Evolutionary conservation across 2,329 filamentous ascomycete species (phyloP).

Genomic region (Phialocephala sp.): DNA sequence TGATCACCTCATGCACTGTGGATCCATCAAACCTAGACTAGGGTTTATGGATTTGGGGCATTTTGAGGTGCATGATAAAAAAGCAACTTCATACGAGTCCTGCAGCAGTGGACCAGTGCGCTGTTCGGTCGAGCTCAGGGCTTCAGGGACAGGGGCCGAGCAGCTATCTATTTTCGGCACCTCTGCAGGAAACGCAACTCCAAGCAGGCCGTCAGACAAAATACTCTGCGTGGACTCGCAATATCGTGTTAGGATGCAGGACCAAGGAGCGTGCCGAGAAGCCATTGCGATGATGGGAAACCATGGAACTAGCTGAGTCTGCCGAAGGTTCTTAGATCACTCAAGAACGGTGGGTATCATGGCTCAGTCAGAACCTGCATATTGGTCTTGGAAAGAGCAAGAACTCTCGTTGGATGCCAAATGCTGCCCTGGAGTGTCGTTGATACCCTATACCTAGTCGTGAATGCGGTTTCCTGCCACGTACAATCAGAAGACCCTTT

Average conservation of each 20-base stretch:
- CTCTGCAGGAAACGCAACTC: background rate
- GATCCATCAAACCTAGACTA: conserved; percentile 2
- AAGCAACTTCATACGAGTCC: background rate
- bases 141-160: conserved; percentile 2
- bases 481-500: background rate
- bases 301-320: too few relatives aligned
- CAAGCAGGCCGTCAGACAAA: background rate
- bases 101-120: background rate
- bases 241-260: background rate
- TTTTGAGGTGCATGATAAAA: conserved; percentile 10
- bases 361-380: background rate
- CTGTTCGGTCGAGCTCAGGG: conserved; percentile 1
- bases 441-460: background rate
- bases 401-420: background rate
- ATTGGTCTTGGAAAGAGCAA: conserved; percentile 1
- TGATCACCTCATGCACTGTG: conserved; percentile 17
- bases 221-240: background rate
- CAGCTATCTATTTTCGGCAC: conserved; percentile 1
- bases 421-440: background rate
- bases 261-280: conserved; percentile 5
- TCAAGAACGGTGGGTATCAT: background rate
- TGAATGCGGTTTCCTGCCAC: background rate
- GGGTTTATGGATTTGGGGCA: conserved; percentile 7
- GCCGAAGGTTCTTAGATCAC: background rate
- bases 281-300: background rate